These are phyloP conservation scores for Ganoderma sp. DNA, from an alignment of 1,284 basidiomycete genomes.

Conservation along the genomic window DNA sequence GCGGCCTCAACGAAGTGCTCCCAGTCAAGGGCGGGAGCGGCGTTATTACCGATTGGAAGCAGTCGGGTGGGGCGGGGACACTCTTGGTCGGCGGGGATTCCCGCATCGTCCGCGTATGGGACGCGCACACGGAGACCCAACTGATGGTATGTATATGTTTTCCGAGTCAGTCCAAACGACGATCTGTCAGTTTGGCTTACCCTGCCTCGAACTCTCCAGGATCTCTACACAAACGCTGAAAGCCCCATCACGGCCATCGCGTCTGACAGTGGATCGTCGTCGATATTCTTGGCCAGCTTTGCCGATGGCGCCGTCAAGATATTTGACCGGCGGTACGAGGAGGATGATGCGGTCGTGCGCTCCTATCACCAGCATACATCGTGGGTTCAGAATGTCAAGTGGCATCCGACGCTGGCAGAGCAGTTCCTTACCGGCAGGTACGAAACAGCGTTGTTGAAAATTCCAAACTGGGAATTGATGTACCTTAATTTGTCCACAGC, in stretches of 20 bases:
- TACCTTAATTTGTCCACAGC: constrained; percentile 49
- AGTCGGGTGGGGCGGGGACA: constrained; percentile 70
- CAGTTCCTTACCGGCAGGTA: constrained; percentile 93
- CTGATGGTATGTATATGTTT: constrained; percentile 72
- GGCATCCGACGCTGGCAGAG: constrained; percentile 75
- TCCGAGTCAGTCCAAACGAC: background rate
- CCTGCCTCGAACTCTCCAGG: constrained; percentile 50
- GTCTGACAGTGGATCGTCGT: constrained; percentile 80
- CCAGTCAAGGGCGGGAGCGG: constrained; percentile 79
- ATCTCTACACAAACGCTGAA: constrained; percentile 88
- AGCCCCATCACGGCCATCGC: constrained; percentile 88
- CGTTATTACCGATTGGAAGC: constrained; percentile 93
- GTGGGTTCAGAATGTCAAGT: constrained; percentile 92
- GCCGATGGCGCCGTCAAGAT: constrained; percentile 92
- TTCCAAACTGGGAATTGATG: constrained; percentile 3
- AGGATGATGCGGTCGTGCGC: constrained; percentile 85
- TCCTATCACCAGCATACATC: constrained; percentile 85
- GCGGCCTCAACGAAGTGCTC: constrained; percentile 84
- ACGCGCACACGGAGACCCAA: constrained; percentile 90
- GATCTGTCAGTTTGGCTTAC: constrained; percentile 15
- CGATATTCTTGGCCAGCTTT: constrained; percentile 90
- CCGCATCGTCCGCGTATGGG: constrained; percentile 91
- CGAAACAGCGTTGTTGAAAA: constrained; percentile 28
- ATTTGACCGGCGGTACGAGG: constrained; percentile 89
- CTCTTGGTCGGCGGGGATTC: constrained; percentile 93